Evolutionary conservation across 768 basidiomycete species (phyloP), one percentile per base, ranked within the genome.

Genomic region (Crucibulum laeve): DNA sequence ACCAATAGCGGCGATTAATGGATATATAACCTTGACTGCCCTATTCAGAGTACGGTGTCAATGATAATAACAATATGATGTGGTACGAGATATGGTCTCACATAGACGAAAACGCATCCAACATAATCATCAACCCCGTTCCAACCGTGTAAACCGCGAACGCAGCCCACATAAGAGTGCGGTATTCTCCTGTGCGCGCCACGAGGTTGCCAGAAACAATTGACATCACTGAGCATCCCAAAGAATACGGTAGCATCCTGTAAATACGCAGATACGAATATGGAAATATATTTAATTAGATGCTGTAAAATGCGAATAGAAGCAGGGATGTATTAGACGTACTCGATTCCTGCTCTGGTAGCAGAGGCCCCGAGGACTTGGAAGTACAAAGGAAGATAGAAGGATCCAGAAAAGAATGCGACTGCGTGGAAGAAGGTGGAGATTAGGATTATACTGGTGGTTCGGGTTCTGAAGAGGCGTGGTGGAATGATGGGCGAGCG

Each of bases 341-440:
- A 82, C 84, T 76, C 68, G 17, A 89, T 71, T 40, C 84, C 85
- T 21, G 86, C 74, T 36, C 63, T 70, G 0, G 85, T 88, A 4
- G 87, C 85, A 7, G 84, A 84, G 0, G 85, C 71, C 0, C 88
- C 88, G 8, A 89, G 73, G 2, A 84, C 76, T 65, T 91, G 88
- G 62, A 74, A 91, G 57, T 84, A 91, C 2, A 90, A 56, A 1
- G 88, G 87, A 6, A 91, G 70, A 52, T 89, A 89, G 54, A 67
- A 84, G 34, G 79, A 74, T 21, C 73, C 75, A 74, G 28, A 1
- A 52, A 87, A 84, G 63, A 87, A 87, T 2, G 70, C 69, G 17
- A 81, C 15, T 0, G 75, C 84, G 49, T 91, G 88, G 10, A 87
- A 53, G 55, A 89, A 79, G 4, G 68, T 64, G 2, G 73, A 63